Evolutionary conservation across 768 basidiomycete genomes (phyloP).

Genomic region (Hygrocybe coccinea): DNA sequence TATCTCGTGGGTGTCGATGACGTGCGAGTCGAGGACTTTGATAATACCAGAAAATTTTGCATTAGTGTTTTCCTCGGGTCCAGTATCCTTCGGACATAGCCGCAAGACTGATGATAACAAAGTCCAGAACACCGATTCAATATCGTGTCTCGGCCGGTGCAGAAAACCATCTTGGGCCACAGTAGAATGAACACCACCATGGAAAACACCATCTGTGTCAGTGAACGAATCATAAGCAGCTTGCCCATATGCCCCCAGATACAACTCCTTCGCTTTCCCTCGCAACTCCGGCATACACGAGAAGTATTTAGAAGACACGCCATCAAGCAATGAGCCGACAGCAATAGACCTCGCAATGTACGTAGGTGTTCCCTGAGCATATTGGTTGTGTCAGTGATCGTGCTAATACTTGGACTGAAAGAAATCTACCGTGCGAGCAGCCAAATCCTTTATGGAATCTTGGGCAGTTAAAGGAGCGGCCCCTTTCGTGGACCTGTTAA

Average conservation of each 20-base stretch:
- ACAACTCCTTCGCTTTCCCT: neutral
- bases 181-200: neutral
- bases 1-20: neutral
- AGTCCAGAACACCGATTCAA: conserved; percentile 1
- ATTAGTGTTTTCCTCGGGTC: neutral
- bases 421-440: neutral
- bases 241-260: neutral
- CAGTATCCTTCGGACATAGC: neutral
- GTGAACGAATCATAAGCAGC: neutral
- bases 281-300: neutral
- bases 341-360: conserved; percentile 1
- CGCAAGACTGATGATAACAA: neutral
- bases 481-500: neutral
- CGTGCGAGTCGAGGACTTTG: neutral
- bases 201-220: neutral
- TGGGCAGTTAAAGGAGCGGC: neutral
- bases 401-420: neutral
- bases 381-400: neutral
- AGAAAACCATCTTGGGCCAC: neutral
- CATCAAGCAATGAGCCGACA: neutral
- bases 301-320: neutral
- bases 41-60: neutral
- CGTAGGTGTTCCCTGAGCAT: neutral
- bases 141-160: neutral
- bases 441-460: neutral